Conservation (phyloP, 1,139 yeast genomes). For the Eremothecium sinecaudum region DNA sequence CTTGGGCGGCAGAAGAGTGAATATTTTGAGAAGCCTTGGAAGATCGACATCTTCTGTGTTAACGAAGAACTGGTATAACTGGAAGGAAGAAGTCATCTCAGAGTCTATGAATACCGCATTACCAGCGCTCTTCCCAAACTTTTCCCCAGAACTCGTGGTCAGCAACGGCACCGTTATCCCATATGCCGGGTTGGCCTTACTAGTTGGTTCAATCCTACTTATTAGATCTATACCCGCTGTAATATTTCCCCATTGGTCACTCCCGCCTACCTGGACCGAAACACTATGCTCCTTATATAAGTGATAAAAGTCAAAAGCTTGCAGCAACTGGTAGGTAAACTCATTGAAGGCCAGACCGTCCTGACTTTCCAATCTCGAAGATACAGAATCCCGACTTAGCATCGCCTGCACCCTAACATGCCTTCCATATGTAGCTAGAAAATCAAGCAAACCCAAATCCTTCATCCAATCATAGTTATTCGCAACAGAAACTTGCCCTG, state of each 20-base stretch:
- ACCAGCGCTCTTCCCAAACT: conserved; percentile 96
- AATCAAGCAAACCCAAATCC: conserved; percentile 62
- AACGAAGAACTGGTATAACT: conserved; percentile 77
- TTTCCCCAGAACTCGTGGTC: conserved; percentile 83
- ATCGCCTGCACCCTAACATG: conserved; percentile 76
- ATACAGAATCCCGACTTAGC: conserved; percentile 85
- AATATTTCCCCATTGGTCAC: conserved; percentile 97
- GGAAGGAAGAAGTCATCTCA: conserved; percentile 64
- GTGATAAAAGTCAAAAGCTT: conserved; percentile 91
- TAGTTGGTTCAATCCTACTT: conserved; percentile 42
- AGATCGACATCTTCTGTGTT: conserved; percentile 75
- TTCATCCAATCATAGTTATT: conserved; percentile 88
- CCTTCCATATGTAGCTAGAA: conserved; percentile 67
- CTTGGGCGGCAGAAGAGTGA: conserved; percentile 64
- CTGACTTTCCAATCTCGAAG: conserved; percentile 56
- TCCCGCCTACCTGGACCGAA: conserved; percentile 83
- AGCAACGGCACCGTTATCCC: conserved; percentile 88
- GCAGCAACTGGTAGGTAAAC: conserved; percentile 83
- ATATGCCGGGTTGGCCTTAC: conserved; percentile 35
- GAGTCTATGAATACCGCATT: conserved; percentile 86
- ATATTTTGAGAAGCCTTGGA: conserved; percentile 55
- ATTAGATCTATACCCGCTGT: conserved; percentile 92
- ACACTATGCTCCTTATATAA: conserved; percentile 53
- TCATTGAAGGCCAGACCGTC: conserved; percentile 88
- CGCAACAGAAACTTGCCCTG: conserved; percentile 38